Evolutionary conservation across 345 rosid genomes (phyloP), one percentile per base, ranked within the genome.

Genomic region (Eucalyptus lansdowneana): DNA sequence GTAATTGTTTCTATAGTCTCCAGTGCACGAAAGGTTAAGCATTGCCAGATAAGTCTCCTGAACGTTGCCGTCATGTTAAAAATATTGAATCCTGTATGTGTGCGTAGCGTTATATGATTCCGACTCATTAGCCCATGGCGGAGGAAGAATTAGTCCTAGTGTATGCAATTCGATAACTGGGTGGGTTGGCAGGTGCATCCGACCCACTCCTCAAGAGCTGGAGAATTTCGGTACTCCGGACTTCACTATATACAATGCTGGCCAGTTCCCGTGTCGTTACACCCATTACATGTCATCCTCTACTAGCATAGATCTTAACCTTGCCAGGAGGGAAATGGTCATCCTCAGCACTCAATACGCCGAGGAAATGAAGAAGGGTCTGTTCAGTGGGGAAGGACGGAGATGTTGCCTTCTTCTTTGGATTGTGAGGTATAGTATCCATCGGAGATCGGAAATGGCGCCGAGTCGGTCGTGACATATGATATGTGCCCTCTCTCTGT

Each of bases 281-380:
- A 97, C 99, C 87, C 99, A 97, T 91, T 94, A 97, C 96, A 97
- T 97, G 99, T 97, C 99, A 86, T 96, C 99, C 88, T 97, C 99
- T 34, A 97, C 99, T 93, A 97, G 99, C 94, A 94, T 97, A 90
- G 99, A 97, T 88, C 89, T 97, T 92, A 97, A 97, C 93, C 97
- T 97, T 58, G 95, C 94, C 90, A 95, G 99, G 92, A 96, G 94
- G 93, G 99, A 97, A 95, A 97, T 97, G 99, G 99, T 97, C 92
- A 97, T 97, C 91, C 98, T 97, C 80, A 98, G 99, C 87, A 97
- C 99, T 47, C 99, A 97, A 89, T 98, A 98, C 90, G 99, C 99
- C 54, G 99, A 99, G 91, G 99, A 98, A 93, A 97, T 97, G 99
- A 97, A 97, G 97, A 97, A 97, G 92, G 99, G 99, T 88, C 98